Percentiles rank a stretch among this genome's conserved stretches.
phyloP scores from a whole-genome alignment of 1,139 yeast species.

The Geotrichum armillariae region DNA sequence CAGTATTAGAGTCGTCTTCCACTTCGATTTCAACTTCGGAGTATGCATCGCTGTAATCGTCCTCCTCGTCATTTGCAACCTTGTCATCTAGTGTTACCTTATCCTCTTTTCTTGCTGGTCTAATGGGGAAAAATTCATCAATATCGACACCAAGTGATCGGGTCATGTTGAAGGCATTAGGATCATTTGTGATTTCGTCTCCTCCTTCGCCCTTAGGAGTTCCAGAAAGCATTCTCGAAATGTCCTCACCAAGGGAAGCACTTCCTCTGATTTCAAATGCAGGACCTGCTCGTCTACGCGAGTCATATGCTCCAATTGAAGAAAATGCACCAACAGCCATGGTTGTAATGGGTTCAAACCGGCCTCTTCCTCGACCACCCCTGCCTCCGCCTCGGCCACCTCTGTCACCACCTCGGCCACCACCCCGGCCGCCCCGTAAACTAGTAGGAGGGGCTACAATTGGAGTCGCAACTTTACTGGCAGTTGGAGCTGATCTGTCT shows the following conservation, averaged over 20 bases:
- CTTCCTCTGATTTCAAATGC: constrained; percentile 15
- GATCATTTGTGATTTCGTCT: constrained; percentile 9
- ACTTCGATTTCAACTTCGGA: constrained; percentile 3
- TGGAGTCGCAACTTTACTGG: constrained; percentile 36
- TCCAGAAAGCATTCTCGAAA: constrained; percentile 1
- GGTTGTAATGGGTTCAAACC: constrained; percentile 35
- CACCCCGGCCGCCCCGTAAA: constrained; percentile 25
- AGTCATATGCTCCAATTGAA: constrained; percentile 29
- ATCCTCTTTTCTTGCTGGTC: constrained; percentile 16
- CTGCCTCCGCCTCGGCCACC: constrained; percentile 23
- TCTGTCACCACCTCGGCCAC: constrained; percentile 8
- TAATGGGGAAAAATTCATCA: constrained; percentile 20
- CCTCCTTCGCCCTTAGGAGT: constrained; percentile 3
- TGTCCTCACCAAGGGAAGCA: not conserved
- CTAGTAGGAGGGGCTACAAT: constrained; percentile 34
- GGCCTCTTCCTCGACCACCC: constrained; percentile 38
- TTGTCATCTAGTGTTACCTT: constrained; percentile 2
- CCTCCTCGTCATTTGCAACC: not conserved
- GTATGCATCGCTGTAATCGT: constrained; percentile 22
- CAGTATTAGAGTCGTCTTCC: no score
- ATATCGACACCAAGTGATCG: constrained; percentile 14
- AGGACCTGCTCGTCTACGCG: constrained; percentile 12
- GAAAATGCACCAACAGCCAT: constrained; percentile 40
- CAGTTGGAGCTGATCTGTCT: constrained; percentile 68
- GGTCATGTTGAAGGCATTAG: constrained; percentile 21